A percentile compares a stretch with the other conserved stretches of the same genome.
Evolutionary conservation across 306 rosid species (phyloP).

Genomic region (Prosopis cineraria): DNA sequence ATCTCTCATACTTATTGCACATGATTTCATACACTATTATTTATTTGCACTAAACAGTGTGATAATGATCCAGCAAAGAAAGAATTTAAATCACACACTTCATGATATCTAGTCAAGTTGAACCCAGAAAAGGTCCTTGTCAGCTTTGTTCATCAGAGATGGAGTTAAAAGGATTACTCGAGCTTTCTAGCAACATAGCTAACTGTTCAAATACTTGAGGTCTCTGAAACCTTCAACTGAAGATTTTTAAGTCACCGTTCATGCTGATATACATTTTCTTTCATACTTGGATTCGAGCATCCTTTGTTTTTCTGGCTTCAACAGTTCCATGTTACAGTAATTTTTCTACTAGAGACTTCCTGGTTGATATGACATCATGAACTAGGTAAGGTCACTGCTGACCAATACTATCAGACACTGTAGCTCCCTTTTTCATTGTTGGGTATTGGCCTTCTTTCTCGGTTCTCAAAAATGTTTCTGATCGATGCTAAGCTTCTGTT

Average conservation of each 20-base stretch:
- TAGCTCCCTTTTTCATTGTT: conserved; percentile 31
- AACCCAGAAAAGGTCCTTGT: conserved; percentile 12
- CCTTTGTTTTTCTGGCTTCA: not conserved
- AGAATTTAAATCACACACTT: conserved; percentile 10
- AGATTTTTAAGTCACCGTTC: conserved; percentile 3
- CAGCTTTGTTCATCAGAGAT: conserved; percentile 1
- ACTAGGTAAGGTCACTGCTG: conserved; percentile 31
- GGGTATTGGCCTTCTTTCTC: conserved; percentile 32
- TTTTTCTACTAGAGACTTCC: conserved; percentile 13
- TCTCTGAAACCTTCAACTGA: not conserved
- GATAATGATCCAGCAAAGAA: not conserved
- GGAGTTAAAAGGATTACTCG: not conserved
- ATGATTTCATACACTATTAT: conserved; percentile 4
- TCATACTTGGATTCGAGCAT: conserved; percentile 11
- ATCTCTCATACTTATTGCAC: conserved; percentile 26
- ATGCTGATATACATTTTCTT: not conserved
- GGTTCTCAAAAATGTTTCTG: conserved; percentile 10
- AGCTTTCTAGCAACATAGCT: not conserved
- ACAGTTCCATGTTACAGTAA: conserved; percentile 22
- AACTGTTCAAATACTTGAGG: not conserved
- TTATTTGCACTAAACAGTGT: not conserved
- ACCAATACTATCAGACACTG: conserved; percentile 10
- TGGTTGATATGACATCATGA: conserved; percentile 40
- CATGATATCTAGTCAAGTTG: conserved; percentile 4
- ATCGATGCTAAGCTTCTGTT: conserved; percentile 20